These are phyloP conservation scores for Ammopiptanthus mongolicus DNA, from an alignment of 306 rosid genomes.

Conservation along the genomic window DNA sequence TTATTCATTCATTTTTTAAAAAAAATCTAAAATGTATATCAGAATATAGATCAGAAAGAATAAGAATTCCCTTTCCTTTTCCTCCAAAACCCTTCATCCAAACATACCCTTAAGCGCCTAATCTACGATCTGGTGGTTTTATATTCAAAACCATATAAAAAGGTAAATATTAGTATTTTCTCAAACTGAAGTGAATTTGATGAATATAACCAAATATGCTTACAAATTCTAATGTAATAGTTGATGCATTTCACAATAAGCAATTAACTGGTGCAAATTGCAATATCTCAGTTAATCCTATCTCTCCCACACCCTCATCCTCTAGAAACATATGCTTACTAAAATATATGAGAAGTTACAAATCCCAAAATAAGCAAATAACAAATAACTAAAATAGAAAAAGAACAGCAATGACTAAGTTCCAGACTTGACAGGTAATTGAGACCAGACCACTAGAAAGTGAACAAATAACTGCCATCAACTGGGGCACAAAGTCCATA, in stretches of 20 bases:
- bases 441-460: neutral
- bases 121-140: neutral
- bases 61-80: too few relatives aligned
- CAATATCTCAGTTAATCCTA: conserved; percentile 5
- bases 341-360: neutral
- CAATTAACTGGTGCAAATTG: neutral
- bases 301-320: neutral
- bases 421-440: neutral
- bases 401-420: neutral
- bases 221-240: neutral
- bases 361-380: neutral
- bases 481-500: neutral
- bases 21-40: too few relatives aligned
- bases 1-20: too few relatives aligned
- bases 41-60: too few relatives aligned
- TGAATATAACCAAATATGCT: neutral
- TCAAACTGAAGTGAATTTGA: neutral
- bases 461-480: neutral
- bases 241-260: neutral
- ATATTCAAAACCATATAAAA: neutral
- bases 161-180: neutral
- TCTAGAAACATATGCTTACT: neutral
- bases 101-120: neutral
- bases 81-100: too few relatives aligned
- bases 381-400: neutral